Conservation (phyloP, 805 yeast species). For the Candida boidinii region DNA sequence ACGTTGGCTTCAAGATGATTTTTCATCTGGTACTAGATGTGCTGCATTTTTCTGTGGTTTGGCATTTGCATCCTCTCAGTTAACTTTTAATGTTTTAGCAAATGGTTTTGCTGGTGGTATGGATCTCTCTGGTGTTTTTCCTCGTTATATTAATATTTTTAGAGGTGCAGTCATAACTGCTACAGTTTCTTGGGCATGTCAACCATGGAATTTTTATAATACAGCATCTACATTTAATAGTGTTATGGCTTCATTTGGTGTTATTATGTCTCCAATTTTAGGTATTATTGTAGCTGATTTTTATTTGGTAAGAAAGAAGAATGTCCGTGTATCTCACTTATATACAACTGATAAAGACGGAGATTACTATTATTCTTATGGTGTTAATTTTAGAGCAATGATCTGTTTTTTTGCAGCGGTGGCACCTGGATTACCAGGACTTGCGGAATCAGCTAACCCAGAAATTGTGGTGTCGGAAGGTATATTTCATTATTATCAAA, state of each 20-base stretch:
- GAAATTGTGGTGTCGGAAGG: conserved; percentile 27
- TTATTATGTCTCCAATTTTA: conserved; percentile 69
- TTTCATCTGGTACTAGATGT: conserved; percentile 32
- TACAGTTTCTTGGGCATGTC: conserved; percentile 24
- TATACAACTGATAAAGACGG: conserved; percentile 34
- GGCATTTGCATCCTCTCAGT: conserved; percentile 27
- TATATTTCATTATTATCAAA: conserved; percentile 33
- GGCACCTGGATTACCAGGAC: conserved; percentile 45
- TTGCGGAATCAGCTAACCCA: conserved; percentile 21
- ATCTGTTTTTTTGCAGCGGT: conserved; percentile 31
- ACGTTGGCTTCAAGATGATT: conserved; percentile 30
- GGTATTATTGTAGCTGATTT: conserved; percentile 64
- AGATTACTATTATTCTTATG: conserved; percentile 52
- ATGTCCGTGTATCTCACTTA: conserved; percentile 48
- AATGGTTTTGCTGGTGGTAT: conserved; percentile 39
- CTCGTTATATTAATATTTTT: conserved; percentile 31
- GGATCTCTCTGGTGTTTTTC: conserved; percentile 40
- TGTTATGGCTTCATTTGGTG: conserved; percentile 62
- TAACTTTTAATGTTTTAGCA: conserved; percentile 30
- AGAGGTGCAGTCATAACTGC: conserved; percentile 37
- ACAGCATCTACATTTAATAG: conserved; percentile 26
- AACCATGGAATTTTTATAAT: conserved; percentile 33
- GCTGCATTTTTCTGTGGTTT: conserved; percentile 39
- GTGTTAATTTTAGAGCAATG: conserved; percentile 67
- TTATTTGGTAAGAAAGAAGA: conserved; percentile 59